Percentiles rank a stretch among this genome's conserved stretches.
phyloP scores from a whole-genome alignment of 2,329 filamentous ascomycete genomes.

The Sclerotinia minor region DNA sequence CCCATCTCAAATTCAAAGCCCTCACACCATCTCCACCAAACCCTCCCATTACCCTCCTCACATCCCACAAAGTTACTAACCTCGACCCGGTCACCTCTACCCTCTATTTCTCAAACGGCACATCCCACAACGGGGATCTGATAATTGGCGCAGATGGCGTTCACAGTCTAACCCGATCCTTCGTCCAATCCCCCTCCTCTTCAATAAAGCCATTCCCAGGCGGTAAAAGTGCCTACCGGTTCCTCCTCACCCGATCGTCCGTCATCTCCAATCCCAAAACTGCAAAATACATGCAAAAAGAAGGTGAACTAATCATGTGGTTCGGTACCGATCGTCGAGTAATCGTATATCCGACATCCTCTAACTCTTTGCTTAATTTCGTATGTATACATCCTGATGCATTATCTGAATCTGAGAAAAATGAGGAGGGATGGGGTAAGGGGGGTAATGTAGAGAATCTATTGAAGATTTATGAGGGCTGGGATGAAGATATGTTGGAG shows the following conservation, averaged over 20 bases:
- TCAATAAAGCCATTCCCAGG: constrained; percentile 21
- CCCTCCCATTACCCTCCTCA: constrained; percentile 45
- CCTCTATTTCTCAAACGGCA: constrained; percentile 50
- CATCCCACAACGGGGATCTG: constrained; percentile 24
- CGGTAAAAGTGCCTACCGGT: constrained; percentile 34
- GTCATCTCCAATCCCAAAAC: constrained; percentile 43
- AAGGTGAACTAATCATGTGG: constrained; percentile 45
- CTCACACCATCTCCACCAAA: constrained; percentile 43
- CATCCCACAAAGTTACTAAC: constrained; percentile 47
- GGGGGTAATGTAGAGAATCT: constrained; percentile 2
- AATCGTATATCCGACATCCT: constrained; percentile 50
- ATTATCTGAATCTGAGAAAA: constrained; percentile 43
- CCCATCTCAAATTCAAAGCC: constrained; percentile 51
- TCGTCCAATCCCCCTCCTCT: background rate
- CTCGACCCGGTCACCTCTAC: constrained; percentile 47
- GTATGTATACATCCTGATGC: constrained; percentile 53
- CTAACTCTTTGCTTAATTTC: constrained; percentile 51
- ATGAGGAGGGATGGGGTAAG: constrained; percentile 3
- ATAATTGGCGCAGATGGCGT: constrained; percentile 20
- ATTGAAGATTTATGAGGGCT: constrained; percentile 10
- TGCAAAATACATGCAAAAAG: constrained; percentile 39
- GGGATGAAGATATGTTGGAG: constrained; percentile 15
- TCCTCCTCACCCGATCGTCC: constrained; percentile 31
- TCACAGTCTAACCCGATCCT: constrained; percentile 4
- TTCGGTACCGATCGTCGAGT: constrained; percentile 47